Evolutionary conservation across 1,284 basidiomycete genomes (phyloP), one percentile per base, ranked within the genome.

Genomic region (Microbotryum lychnidis-dioicae): DNA sequence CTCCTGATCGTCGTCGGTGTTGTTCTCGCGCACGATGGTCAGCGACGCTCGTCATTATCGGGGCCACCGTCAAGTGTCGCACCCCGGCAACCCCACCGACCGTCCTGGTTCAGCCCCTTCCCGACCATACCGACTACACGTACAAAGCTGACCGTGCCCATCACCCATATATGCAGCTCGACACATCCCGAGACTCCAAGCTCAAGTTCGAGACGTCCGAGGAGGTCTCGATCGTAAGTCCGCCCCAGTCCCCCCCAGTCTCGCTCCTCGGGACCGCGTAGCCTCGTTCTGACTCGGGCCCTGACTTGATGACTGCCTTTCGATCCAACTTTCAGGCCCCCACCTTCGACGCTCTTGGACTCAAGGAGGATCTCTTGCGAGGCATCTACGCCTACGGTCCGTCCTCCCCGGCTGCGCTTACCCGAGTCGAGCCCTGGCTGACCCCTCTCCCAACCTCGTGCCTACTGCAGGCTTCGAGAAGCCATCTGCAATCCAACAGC

Each of bases 361-460:
- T 99, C 72, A 97, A 97, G 79, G 91, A 94, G 76, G 92, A 97
- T 76, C 83, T 98, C 50, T 78, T 97, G 56, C 86, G 96, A 65
- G 96, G 96, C 70, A 92, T 98, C 77, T 98, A 98, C 76, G 96
- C 94, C 56, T 99, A 98, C 81, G 96, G 93, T 96, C 69, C 69
- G 89, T 83, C 50, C 50, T 12, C 50, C 27, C 10, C 20, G 2
- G 1, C 14, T 14, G 12, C n/a, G 6, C 42, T 25, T 21, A 18
- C 50, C 25, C 2, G 14, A 16, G 12, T 14, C 18, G 16, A 20
- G 10, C n/a, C 37, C 25, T 10, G n/a, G 20, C 48, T 21, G 16
- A 4, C 25, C 8, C n/a, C 45, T 27, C 20, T 25, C 10, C 12
- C 7, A 7, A 0, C 27, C 2, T 18, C 57, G n/a, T 31, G 44